Percentiles rank a stretch among this genome's conserved stretches.
These are phyloP conservation scores for Herpetomonas samuelpessoai DNA, from an alignment of 208 protist species.

Conservation along the genomic window DNA sequence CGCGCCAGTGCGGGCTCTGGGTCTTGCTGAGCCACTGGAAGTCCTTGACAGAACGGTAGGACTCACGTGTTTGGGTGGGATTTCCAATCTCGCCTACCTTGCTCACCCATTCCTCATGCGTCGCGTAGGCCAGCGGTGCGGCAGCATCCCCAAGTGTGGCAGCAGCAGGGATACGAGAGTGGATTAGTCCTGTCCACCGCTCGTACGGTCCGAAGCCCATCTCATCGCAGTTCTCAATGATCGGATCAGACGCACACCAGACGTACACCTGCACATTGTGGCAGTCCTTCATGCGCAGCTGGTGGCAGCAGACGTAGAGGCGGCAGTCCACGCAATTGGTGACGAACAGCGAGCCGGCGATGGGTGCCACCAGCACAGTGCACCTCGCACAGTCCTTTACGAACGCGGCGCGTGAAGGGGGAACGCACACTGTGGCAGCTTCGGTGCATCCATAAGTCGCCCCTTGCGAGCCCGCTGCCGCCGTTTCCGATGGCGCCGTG, in stretches of 20 bases:
- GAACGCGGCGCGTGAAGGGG: conserved; percentile 49
- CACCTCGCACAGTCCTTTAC: conserved; percentile 45
- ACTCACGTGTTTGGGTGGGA: conserved; percentile 21
- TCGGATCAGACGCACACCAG: conserved; percentile 76
- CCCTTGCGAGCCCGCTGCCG: not conserved
- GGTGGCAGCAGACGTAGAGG: conserved; percentile 80
- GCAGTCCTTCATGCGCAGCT: conserved; percentile 84
- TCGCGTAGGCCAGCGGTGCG: conserved; percentile 17
- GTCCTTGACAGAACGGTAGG: conserved; percentile 73
- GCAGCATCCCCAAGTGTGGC: conserved; percentile 7
- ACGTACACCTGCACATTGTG: conserved; percentile 66
- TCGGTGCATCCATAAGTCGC: not conserved
- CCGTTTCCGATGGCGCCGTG: not conserved
- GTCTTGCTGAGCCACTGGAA: conserved; percentile 88
- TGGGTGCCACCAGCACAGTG: conserved; percentile 54
- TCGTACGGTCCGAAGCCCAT: conserved; percentile 78
- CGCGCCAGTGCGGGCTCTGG: conserved; percentile 76
- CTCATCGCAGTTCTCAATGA: conserved; percentile 70
- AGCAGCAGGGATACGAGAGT: conserved; percentile 18
- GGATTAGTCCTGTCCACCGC: conserved; percentile 67
- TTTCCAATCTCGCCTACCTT: conserved; percentile 54
- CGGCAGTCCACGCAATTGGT: conserved; percentile 57
- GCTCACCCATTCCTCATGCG: conserved; percentile 56
- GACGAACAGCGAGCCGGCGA: conserved; percentile 80
- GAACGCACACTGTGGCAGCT: conserved; percentile 36